Conservation (phyloP, 441 rosid species). For the Syzygium malaccense region DNA sequence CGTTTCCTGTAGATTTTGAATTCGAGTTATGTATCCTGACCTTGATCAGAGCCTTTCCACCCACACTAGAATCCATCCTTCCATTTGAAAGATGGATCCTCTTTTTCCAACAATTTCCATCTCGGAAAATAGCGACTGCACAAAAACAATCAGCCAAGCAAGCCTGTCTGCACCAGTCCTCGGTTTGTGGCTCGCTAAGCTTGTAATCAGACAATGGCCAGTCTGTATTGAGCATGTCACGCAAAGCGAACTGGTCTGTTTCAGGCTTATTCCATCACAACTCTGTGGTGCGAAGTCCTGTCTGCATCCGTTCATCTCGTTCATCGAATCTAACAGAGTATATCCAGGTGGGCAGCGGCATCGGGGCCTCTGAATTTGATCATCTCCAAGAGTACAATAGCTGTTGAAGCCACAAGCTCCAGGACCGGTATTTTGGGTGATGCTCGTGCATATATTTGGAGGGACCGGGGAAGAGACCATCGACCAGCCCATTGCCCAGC, state of each 20-base stretch:
- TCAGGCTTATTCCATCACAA: slow-evolving; percentile 5
- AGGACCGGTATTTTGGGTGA: background rate
- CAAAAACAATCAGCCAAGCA: slow-evolving; percentile 25
- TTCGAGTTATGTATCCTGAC: background rate
- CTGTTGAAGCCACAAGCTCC: slow-evolving; percentile 42
- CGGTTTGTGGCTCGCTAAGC: background rate
- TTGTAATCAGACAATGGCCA: slow-evolving; percentile 14
- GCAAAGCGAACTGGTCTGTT: background rate
- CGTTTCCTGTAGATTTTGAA: background rate
- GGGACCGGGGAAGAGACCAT: background rate
- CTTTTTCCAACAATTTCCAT: slow-evolving; percentile 19
- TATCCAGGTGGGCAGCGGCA: slow-evolving; percentile 29
- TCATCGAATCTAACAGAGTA: slow-evolving; percentile 11
- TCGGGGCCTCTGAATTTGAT: slow-evolving; percentile 2
- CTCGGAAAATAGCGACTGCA: background rate
- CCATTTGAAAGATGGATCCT: slow-evolving; percentile 19
- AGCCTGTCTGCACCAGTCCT: slow-evolving; percentile 17
- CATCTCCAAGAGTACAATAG: slow-evolving; percentile 17
- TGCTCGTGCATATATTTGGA: slow-evolving; percentile 1
- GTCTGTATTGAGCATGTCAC: slow-evolving; percentile 2
- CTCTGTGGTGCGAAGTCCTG: slow-evolving; percentile 19
- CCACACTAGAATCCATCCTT: background rate
- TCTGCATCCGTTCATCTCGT: slow-evolving; percentile 24
- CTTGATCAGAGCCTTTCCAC: slow-evolving; percentile 11
- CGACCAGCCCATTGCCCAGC: background rate